These are phyloP conservation scores for Heterobasidion parviporum DNA, from an alignment of 1,284 basidiomycete genomes.

Conservation along the genomic window DNA sequence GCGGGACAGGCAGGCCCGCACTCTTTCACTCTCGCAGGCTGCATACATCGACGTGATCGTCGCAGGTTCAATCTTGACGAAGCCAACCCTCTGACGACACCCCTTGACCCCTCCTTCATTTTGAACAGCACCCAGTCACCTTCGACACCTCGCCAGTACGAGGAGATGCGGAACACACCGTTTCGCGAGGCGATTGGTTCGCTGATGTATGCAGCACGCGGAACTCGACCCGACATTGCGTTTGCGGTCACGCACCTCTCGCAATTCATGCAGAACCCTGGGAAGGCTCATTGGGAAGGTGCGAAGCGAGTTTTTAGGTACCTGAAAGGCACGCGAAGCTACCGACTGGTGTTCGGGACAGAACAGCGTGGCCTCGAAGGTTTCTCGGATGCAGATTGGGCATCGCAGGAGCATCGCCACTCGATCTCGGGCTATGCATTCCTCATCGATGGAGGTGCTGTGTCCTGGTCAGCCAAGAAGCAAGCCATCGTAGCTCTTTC, in stretches of 20 bases:
- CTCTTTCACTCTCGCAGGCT: too few relatives aligned
- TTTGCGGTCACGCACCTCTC: constrained; percentile 13
- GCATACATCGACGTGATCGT: constrained; percentile 18
- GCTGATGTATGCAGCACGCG: constrained; percentile 10
- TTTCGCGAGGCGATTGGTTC: constrained; percentile 13
- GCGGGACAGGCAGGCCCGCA: too few relatives aligned
- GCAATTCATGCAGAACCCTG: constrained; percentile 11
- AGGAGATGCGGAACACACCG: constrained; percentile 14
- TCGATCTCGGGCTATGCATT: constrained; percentile 15
- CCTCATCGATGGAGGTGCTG: constrained; percentile 6
- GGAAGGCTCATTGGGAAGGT: constrained; percentile 11
- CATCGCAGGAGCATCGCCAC: constrained; percentile 10
- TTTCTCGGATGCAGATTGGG: constrained; percentile 23
- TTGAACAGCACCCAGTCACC: constrained; percentile 4
- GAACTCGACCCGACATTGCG: constrained; percentile 16
- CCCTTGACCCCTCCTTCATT: constrained; percentile 15
- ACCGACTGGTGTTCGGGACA: background rate
- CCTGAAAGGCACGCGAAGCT: constrained; percentile 7
- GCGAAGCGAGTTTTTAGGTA: constrained; percentile 15
- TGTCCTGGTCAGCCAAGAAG: constrained; percentile 16
- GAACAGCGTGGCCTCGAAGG: constrained; percentile 11
- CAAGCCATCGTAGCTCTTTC: too few relatives aligned
- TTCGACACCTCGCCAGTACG: background rate
- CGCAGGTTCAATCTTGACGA: constrained; percentile 17
- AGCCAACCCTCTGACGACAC: constrained; percentile 16